Conservation (phyloP, 345 rosid species). For the Pelargonium nanum region DNA sequence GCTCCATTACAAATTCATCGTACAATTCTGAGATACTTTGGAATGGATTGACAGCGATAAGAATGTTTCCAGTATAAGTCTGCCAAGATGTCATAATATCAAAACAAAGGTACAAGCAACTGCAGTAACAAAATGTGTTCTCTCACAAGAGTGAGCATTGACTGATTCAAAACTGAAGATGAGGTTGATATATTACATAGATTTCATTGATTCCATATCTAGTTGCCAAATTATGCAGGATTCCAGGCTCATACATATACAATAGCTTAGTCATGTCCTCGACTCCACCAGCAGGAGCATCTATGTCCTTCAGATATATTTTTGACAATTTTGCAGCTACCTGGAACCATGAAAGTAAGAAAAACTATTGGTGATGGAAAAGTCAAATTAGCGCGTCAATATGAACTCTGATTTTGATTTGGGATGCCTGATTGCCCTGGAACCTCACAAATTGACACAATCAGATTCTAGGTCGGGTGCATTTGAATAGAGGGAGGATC, state of each 20-base stretch:
- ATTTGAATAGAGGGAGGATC: not conserved
- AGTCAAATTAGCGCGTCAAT: not conserved
- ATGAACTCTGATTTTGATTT: not conserved
- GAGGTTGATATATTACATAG: not conserved
- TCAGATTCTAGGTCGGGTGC: not conserved
- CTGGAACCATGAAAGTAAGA: not conserved
- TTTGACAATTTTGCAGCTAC: not conserved
- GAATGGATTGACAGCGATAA: constrained; percentile 89
- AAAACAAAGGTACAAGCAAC: not conserved
- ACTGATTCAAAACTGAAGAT: not conserved
- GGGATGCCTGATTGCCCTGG: not conserved
- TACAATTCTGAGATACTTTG: constrained; percentile 54
- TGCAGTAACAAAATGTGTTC: not conserved
- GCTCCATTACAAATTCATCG: constrained; percentile 47
- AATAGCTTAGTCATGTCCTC: not conserved
- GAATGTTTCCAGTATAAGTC: constrained; percentile 86
- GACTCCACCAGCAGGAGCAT: not conserved
- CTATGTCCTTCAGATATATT: not conserved
- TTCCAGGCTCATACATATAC: not conserved
- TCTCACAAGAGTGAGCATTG: not conserved
- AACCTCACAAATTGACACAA: not conserved
- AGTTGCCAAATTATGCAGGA: not conserved
- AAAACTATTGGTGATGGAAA: not conserved
- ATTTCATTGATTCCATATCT: not conserved
- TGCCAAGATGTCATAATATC: constrained; percentile 31